These are phyloP conservation scores for Jaminaea rosea DNA, from an alignment of 1,284 basidiomycete species.

Conservation along the genomic window DNA sequence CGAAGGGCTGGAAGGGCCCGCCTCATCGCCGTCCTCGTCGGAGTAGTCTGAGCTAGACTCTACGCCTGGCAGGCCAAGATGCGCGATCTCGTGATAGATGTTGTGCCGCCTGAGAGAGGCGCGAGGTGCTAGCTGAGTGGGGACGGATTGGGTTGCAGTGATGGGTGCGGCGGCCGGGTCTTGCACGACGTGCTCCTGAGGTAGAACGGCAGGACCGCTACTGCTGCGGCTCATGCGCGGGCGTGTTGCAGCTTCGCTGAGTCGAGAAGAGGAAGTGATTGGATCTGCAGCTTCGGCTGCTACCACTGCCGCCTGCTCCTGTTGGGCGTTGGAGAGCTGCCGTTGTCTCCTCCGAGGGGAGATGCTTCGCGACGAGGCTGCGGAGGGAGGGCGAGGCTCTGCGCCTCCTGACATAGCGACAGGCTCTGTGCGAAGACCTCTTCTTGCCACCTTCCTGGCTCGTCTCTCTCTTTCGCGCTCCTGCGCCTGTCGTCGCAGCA, in stretches of 20 bases:
- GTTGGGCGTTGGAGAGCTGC: too few relatives aligned
- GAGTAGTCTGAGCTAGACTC: not conserved
- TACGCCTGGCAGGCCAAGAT: not conserved
- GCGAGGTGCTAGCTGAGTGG: not conserved
- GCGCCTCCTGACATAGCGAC: not conserved
- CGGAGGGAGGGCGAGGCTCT: not conserved
- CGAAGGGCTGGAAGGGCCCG: not conserved
- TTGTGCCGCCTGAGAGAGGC: not conserved
- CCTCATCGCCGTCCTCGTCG: not conserved
- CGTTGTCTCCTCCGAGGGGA: not conserved
- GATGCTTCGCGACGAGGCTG: too few relatives aligned
- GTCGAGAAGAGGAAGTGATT: not conserved
- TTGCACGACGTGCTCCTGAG: too few relatives aligned
- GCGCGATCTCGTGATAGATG: not conserved
- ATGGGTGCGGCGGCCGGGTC: not conserved
- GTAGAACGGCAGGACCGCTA: too few relatives aligned
- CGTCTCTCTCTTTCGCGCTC: constrained; percentile 29
- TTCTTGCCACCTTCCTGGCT: not conserved
- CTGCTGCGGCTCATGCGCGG: too few relatives aligned
- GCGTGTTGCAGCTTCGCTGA: too few relatives aligned
- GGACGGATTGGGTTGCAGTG: not conserved
- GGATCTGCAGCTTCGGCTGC: not conserved
- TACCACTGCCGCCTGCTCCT: too few relatives aligned
- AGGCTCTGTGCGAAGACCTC: not conserved
- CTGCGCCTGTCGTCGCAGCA: constrained; percentile 22